Evolutionary conservation across 768 basidiomycete species (phyloP), one percentile per base, ranked within the genome.

Genomic region (Suillus sp.): DNA sequence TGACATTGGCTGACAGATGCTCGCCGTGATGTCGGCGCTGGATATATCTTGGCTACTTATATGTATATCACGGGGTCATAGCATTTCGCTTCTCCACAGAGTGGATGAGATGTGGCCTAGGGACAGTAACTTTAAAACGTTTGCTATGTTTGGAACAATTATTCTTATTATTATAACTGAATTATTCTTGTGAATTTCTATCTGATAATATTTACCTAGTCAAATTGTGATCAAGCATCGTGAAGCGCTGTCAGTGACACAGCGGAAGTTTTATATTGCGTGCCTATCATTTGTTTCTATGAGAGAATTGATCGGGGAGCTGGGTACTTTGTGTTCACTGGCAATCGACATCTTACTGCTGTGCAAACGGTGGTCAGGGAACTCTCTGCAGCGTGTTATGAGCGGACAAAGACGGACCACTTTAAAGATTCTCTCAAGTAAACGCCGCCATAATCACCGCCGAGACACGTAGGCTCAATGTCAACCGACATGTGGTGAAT

Each of bases 401-500:
- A 30, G 50, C 50, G 56, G n/a, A 25, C 35, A 9, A 25, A n/a
- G 25, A 37, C n/a, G 30, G 35, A 37, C 35, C 9, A 37, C 35
- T 37, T 32, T 53, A 18, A 27, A 40, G 18, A n/a, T 25, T 57
- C 5, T 30, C 18, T 40, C 11, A 38, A 27, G 56, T 27, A 57
- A 57, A 57, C 56, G 56, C 56, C 56, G 56, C 38, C 56, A 57
- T 57, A 57, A 57, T 42, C 56, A 40, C 56, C 56, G 38, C 38
- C 25, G 56, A 18, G 51, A 56, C 55, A 38, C 54, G 37, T 27
- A 57, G 56, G 51, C 51, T 34, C 20, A 53, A 34, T n/a, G 51
- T 53, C 51, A 53, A 32, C 51, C 25, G 34, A 27, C 18, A 40
- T 40, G 56, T 20, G 37, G 56, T 57, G 56, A 57, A 27, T 40